Evolutionary conservation across 805 yeast genomes (phyloP).

Genomic region (Candida nanaspora): DNA sequence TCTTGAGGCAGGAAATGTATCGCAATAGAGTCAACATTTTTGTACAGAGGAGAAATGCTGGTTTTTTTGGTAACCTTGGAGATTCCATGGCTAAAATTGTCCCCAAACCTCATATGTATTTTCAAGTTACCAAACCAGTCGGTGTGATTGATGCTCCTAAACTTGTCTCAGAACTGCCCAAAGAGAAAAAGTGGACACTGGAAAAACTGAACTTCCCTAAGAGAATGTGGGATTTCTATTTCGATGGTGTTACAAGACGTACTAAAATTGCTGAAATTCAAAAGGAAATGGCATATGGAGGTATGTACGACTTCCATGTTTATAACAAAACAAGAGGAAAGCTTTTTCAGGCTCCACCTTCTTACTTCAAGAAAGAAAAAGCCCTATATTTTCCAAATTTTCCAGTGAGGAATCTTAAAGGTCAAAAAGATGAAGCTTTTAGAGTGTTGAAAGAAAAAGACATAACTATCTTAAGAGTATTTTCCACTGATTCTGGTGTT

Average conservation of each 20-base stretch:
- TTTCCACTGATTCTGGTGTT: constrained; percentile 65
- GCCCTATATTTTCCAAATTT: constrained; percentile 82
- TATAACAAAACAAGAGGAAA: constrained; percentile 77
- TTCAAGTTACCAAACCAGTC: constrained; percentile 25
- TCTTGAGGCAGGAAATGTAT: too few relatives aligned
- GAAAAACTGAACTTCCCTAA: constrained; percentile 24
- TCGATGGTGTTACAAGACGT: constrained; percentile 29
- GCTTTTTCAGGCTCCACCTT: constrained; percentile 74
- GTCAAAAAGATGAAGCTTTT: constrained; percentile 25
- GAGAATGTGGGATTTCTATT: constrained; percentile 26
- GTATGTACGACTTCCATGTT: constrained; percentile 57
- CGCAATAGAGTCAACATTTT: constrained; percentile 4
- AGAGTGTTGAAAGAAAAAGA: constrained; percentile 37
- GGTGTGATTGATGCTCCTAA: constrained; percentile 23
- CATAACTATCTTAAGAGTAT: constrained; percentile 58
- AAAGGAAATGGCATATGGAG: constrained; percentile 57
- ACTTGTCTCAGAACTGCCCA: constrained; percentile 13
- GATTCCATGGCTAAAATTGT: constrained; percentile 23
- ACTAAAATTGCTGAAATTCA: constrained; percentile 34
- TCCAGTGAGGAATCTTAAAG: constrained; percentile 43
- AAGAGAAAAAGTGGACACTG: constrained; percentile 15
- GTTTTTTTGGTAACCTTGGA: constrained; percentile 26
- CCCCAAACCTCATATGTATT: constrained; percentile 26
- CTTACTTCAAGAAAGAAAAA: constrained; percentile 65
- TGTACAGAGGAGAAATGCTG: constrained; percentile 15